Evolutionary conservation across 1,139 yeast species (phyloP).

Genomic region (Hyphopichia burtonii): DNA sequence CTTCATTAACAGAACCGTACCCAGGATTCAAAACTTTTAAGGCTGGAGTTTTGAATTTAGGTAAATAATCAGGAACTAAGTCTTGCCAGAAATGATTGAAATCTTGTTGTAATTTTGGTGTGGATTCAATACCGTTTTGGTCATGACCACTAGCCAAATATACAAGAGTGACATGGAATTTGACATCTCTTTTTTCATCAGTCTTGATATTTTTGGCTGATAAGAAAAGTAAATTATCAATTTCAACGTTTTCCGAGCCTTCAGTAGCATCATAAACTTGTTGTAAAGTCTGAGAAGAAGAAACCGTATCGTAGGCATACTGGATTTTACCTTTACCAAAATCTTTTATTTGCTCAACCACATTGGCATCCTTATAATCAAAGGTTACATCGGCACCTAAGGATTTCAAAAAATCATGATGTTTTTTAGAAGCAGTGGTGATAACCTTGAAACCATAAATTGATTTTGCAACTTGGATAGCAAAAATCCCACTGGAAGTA

Average conservation of each 20-base stretch:
- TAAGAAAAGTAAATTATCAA: slow-evolving; percentile 13
- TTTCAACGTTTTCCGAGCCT: slow-evolving; percentile 17
- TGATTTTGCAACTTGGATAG: slow-evolving; percentile 54
- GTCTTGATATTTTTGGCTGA: slow-evolving; percentile 3
- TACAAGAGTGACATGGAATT: slow-evolving; percentile 24
- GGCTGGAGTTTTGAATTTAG: slow-evolving; percentile 23
- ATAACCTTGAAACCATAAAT: slow-evolving; percentile 53
- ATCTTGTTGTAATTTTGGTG: slow-evolving; percentile 8
- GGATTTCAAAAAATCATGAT: slow-evolving; percentile 38
- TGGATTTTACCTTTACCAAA: slow-evolving; percentile 39
- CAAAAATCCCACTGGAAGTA: slow-evolving; percentile 54
- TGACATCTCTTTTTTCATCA: slow-evolving; percentile 7
- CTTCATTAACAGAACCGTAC: slow-evolving; percentile 28
- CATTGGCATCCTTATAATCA: slow-evolving; percentile 60
- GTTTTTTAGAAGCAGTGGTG: slow-evolving; percentile 50
- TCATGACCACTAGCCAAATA: slow-evolving; percentile 34
- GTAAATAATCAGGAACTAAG: slow-evolving; percentile 8
- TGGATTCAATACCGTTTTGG: slow-evolving; percentile 11
- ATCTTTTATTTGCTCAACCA: slow-evolving; percentile 47
- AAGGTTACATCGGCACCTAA: slow-evolving; percentile 61
- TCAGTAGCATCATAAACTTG: slow-evolving; percentile 43
- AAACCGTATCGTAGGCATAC: slow-evolving; percentile 59
- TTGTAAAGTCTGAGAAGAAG: slow-evolving; percentile 39
- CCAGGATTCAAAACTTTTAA: slow-evolving; percentile 34
- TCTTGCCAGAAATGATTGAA: slow-evolving; percentile 12